Conservation (phyloP, 1,284 basidiomycete species). For the Sanghuangporus baumii region DNA sequence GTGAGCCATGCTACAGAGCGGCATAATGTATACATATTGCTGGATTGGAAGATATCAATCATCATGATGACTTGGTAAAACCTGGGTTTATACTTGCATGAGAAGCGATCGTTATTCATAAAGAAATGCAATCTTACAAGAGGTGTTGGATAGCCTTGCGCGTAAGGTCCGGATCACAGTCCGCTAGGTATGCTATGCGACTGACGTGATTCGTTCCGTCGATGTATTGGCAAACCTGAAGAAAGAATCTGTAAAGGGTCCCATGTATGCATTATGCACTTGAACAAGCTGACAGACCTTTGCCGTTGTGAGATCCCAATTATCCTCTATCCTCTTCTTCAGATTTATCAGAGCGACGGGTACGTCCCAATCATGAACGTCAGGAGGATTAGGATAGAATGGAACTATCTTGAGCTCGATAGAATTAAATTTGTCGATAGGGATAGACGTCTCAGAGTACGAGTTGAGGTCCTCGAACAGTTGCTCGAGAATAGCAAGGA, state of each 20-base stretch:
- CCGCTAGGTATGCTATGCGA: conserved; percentile 87
- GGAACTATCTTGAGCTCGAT: conserved; percentile 96
- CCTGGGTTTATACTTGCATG: conserved; percentile 32
- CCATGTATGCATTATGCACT: neutral
- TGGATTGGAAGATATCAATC: conserved; percentile 95
- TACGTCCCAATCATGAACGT: conserved; percentile 92
- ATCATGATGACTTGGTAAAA: conserved; percentile 97
- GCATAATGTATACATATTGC: conserved; percentile 93
- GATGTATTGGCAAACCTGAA: conserved; percentile 72
- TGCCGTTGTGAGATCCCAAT: conserved; percentile 95
- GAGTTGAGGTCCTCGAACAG: conserved; percentile 96
- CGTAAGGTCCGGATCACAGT: conserved; percentile 82
- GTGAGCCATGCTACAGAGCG: conserved; percentile 83
- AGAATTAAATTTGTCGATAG: conserved; percentile 84
- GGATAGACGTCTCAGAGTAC: conserved; percentile 91
- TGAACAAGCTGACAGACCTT: conserved; percentile 44
- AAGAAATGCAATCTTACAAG: conserved; percentile 48
- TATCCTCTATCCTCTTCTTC: conserved; percentile 74
- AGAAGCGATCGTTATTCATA: neutral
- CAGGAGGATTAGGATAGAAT: conserved; percentile 90
- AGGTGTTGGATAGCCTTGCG: conserved; percentile 90
- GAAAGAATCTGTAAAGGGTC: neutral
- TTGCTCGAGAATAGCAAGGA: conserved; percentile 90
- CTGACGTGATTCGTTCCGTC: conserved; percentile 91
- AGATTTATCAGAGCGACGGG: conserved; percentile 88